Conservation (phyloP, 495 filamentous ascomycete genomes). For the Chlorociboria aeruginascens region DNA sequence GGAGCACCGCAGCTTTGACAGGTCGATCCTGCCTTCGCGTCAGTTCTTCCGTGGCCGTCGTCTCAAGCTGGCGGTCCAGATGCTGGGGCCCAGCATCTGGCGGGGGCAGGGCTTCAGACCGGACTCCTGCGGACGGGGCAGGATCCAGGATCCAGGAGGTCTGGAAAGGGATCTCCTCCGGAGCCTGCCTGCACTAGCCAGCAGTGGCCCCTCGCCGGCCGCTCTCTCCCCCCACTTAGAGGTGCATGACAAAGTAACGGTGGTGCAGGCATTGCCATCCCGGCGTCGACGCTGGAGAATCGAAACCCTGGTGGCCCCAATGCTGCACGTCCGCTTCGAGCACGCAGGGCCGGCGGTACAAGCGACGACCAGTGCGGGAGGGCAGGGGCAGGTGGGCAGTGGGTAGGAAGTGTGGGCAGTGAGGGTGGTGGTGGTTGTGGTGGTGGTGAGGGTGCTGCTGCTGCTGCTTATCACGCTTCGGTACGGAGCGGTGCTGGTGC, state of each 20-base stretch:
- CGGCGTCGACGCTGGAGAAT: conserved; percentile 3
- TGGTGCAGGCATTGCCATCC: conserved; percentile 14
- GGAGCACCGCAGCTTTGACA: conserved; percentile 7
- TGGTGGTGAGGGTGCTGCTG: no score
- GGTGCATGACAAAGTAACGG: conserved; percentile 14
- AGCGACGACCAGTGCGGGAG: conserved; percentile 1
- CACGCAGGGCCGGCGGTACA: conserved; percentile 7
- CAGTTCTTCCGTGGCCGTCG: conserved; percentile 18
- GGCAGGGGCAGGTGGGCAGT: conserved; percentile 9
- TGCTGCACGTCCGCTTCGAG: conserved; percentile 10
- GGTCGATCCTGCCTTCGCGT: conserved; percentile 14
- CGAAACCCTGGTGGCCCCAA: conserved; percentile 11
- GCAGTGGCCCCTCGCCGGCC: conserved; percentile 15
- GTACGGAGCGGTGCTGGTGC: no score
- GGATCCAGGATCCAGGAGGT: conserved; percentile 5
- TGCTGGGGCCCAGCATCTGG: conserved; percentile 17
- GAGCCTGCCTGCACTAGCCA: conserved; percentile 16
- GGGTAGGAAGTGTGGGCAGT: no score
- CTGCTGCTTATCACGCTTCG: no score
- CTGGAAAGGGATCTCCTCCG: conserved; percentile 19
- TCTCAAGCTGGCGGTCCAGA: conserved; percentile 18
- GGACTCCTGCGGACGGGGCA: conserved; percentile 8
- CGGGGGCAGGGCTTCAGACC: conserved; percentile 13
- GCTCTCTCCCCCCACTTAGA: conserved; percentile 13
- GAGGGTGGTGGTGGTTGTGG: no score